Evolutionary conservation across 371 early-diverging fungal genomes (phyloP).

Genomic region (Capniomyces stellatus): DNA sequence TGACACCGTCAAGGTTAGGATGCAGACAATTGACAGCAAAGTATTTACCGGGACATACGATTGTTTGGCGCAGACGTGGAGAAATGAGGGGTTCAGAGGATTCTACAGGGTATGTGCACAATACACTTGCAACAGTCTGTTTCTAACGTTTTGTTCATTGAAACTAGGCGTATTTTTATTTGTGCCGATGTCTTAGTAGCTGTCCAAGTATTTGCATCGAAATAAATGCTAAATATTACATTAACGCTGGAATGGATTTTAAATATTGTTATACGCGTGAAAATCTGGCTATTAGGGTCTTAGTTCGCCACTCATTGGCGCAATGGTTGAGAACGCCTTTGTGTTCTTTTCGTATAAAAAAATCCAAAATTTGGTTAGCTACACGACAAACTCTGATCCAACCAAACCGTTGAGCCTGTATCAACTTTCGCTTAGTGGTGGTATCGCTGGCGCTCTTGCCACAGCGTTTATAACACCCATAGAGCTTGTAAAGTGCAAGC

Average conservation of each 20-base stretch:
- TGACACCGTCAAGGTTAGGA: conserved; percentile 90
- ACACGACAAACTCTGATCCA: neutral
- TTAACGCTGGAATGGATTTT: no score
- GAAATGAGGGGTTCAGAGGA: conserved; percentile 53
- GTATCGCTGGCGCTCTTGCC: conserved; percentile 66
- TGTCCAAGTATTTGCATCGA: neutral
- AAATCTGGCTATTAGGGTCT: no score
- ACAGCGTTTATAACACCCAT: conserved; percentile 84
- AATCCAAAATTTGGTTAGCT: conserved; percentile 38
- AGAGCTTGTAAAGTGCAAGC: conserved; percentile 86
- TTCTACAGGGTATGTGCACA: conserved; percentile 38
- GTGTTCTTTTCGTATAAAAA: conserved; percentile 77
- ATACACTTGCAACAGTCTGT: conserved; percentile 17
- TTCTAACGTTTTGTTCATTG: neutral
- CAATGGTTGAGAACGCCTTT: conserved; percentile 85
- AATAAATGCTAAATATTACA: conserved; percentile 20
- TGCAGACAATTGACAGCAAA: conserved; percentile 57
- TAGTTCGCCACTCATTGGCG: conserved; percentile 76
- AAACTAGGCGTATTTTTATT: neutral
- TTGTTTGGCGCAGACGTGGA: conserved; percentile 50
- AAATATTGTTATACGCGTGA: no score
- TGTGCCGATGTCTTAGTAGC: neutral
- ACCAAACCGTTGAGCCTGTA: conserved; percentile 31
- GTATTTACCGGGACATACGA: conserved; percentile 66
- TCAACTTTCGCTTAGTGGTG: conserved; percentile 67